Conservation (phyloP, 2,329 filamentous ascomycete species). For the Fusarium musae region DNA sequence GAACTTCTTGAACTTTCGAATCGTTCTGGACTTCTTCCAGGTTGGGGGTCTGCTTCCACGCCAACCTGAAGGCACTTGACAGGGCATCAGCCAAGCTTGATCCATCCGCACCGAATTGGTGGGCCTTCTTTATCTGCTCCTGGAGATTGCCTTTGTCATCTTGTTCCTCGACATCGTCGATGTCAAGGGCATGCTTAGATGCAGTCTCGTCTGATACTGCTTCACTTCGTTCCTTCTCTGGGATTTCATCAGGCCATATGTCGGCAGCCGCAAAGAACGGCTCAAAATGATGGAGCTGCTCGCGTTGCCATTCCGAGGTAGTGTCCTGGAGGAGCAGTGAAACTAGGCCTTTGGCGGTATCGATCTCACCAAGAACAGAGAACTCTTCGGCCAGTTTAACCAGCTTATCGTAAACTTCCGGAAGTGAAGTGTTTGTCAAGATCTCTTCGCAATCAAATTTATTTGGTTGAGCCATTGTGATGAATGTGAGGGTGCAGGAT, state of each 20-base stretch:
- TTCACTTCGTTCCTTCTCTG: neutral
- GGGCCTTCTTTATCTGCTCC: neutral
- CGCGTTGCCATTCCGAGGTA: constrained; percentile 31
- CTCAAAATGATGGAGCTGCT: neutral
- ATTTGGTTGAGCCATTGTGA: neutral
- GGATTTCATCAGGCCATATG: constrained; percentile 33
- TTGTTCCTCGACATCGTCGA: neutral
- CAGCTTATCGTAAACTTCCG: constrained; percentile 16
- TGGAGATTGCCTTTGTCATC: neutral
- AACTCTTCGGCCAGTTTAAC: constrained; percentile 30
- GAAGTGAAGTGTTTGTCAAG: constrained; percentile 12
- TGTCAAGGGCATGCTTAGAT: neutral
- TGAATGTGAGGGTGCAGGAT: neutral
- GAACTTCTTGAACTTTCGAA: constrained; percentile 15
- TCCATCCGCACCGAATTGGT: neutral
- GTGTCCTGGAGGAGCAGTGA: constrained; percentile 34
- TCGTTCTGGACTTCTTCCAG: constrained; percentile 15
- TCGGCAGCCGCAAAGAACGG: constrained; percentile 29
- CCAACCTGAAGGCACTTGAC: constrained; percentile 7
- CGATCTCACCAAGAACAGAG: constrained; percentile 29
- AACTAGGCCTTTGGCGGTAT: constrained; percentile 14
- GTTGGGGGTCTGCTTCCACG: constrained; percentile 2
- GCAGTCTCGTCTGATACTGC: neutral
- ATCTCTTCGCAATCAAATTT: constrained; percentile 22
- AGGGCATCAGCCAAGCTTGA: constrained; percentile 7